phyloP scores from a whole-genome alignment of 805 yeast species.

The Saccharomycopsis javanensis region DNA sequence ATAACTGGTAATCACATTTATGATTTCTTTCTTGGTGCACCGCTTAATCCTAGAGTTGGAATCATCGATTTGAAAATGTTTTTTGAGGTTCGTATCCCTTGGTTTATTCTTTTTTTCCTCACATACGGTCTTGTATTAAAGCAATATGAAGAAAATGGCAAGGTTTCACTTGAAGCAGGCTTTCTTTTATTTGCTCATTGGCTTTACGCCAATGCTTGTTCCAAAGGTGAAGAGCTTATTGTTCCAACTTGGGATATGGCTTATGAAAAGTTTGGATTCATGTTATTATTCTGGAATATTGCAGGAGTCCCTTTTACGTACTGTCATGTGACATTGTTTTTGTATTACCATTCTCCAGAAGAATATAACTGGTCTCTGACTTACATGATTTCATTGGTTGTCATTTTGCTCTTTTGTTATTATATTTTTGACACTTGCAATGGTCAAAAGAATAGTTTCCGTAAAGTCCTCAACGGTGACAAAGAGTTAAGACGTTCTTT shows the following conservation, averaged over 20 bases:
- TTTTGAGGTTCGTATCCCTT: constrained; percentile 93
- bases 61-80: constrained; percentile 92
- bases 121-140: constrained; percentile 63
- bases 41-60: constrained; percentile 92
- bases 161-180: constrained; percentile 44
- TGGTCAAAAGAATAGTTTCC: constrained; percentile 90
- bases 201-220: constrained; percentile 92
- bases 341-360: constrained; percentile 72
- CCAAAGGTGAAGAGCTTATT: constrained; percentile 95
- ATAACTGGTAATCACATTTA: constrained; percentile 87
- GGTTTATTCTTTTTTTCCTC: constrained; percentile 82
- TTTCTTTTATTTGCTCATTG: constrained; percentile 78
- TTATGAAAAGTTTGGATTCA: constrained; percentile 97
- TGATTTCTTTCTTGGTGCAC: constrained; percentile 96
- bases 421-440: constrained; percentile 92
- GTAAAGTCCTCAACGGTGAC: constrained; percentile 78
- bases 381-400: constrained; percentile 50
- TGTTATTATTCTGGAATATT: constrained; percentile 97
- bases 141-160: constrained; percentile 78
- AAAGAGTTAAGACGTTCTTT: constrained; percentile 68
- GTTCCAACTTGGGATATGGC: constrained; percentile 99
- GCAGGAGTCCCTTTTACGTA: constrained; percentile 99
- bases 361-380: constrained; percentile 67
- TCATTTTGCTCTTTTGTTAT: constrained; percentile 57
- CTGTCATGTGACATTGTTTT: constrained; percentile 82